These are phyloP conservation scores for Rosa lucieae DNA, from an alignment of 306 rosid genomes.

Conservation along the genomic window DNA sequence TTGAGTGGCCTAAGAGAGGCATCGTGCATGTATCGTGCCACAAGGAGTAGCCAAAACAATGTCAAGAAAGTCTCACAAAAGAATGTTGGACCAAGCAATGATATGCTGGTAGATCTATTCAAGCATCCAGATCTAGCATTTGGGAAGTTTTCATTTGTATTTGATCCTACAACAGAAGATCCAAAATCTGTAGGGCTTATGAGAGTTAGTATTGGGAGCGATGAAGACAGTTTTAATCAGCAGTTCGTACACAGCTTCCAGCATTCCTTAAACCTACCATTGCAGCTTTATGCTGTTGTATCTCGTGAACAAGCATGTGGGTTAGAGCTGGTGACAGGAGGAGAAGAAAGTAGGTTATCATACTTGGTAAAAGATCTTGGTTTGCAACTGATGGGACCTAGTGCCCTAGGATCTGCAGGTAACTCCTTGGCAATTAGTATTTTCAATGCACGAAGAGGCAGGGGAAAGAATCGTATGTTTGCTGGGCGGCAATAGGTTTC, in stretches of 20 bases:
- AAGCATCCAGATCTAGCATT: conserved; percentile 60
- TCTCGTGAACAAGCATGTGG: conserved; percentile 67
- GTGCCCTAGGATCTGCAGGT: conserved; percentile 42
- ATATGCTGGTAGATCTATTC: conserved; percentile 56
- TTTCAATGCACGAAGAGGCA: conserved; percentile 57
- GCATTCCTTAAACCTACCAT: conserved; percentile 36
- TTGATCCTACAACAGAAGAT: conserved; percentile 55
- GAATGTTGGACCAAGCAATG: conserved; percentile 49
- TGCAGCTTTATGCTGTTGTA: conserved; percentile 61
- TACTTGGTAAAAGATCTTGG: conserved; percentile 57
- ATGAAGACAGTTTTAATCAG: conserved; percentile 36
- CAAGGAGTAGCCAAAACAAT: conserved; percentile 40
- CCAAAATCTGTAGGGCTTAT: conserved; percentile 60
- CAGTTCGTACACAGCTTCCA: conserved; percentile 34
- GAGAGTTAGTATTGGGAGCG: conserved; percentile 49
- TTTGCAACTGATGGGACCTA: conserved; percentile 68
- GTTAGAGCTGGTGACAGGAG: conserved; percentile 47
- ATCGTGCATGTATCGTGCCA: conserved; percentile 54
- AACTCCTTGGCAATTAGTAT: conserved; percentile 47
- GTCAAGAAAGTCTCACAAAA: conserved; percentile 40
- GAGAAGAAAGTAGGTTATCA: conserved; percentile 53
- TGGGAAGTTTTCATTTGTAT: conserved; percentile 63
- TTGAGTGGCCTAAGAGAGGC: conserved; percentile 97
- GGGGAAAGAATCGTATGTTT: conserved; percentile 49
- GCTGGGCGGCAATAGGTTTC: conserved; percentile 27